A percentile compares a stretch with the other conserved stretches of the same genome.
These are phyloP conservation scores for Asterionellopsis glacialis DNA, from an alignment of 108 stramenopile species.

Conservation along the genomic window DNA sequence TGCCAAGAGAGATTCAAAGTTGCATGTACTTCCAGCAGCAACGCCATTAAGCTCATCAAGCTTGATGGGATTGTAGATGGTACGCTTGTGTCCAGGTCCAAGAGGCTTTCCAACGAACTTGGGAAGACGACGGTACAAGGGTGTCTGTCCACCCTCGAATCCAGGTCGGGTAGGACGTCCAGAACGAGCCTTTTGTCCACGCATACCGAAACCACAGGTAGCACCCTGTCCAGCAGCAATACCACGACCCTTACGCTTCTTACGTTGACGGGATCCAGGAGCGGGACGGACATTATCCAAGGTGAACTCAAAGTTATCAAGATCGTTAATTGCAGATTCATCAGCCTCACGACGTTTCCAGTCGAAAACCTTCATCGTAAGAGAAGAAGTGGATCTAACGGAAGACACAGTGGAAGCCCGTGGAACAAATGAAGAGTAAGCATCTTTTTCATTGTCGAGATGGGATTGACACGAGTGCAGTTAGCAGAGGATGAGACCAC, in stretches of 20 bases:
- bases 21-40: slow-evolving; percentile 71
- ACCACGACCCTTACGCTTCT: slow-evolving; percentile 93
- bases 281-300: slow-evolving; percentile 71
- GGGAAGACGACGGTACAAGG: slow-evolving; percentile 93
- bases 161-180: slow-evolving; percentile 87
- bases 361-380: slow-evolving; percentile 90
- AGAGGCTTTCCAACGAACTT: slow-evolving; percentile 89
- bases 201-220: slow-evolving; percentile 96
- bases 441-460: slow-evolving; percentile 9
- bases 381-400: slow-evolving; percentile 16
- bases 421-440: slow-evolving; percentile 26
- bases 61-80: slow-evolving; percentile 90
- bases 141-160: slow-evolving; percentile 96
- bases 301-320: slow-evolving; percentile 67
- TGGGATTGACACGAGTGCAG: no score
- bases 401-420: slow-evolving; percentile 7
- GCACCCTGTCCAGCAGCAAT: slow-evolving; percentile 96
- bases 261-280: slow-evolving; percentile 78
- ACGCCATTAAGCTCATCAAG: slow-evolving; percentile 75
- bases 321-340: slow-evolving; percentile 68
- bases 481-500: no score
- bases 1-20: slow-evolving; percentile 66
- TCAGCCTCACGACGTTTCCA: slow-evolving; percentile 91
- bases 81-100: slow-evolving; percentile 92
- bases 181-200: slow-evolving; percentile 92